Evolutionary conservation across 192 early-diverging fungal species (phyloP).

Genomic region (Rhizoclosmatium sp.): DNA sequence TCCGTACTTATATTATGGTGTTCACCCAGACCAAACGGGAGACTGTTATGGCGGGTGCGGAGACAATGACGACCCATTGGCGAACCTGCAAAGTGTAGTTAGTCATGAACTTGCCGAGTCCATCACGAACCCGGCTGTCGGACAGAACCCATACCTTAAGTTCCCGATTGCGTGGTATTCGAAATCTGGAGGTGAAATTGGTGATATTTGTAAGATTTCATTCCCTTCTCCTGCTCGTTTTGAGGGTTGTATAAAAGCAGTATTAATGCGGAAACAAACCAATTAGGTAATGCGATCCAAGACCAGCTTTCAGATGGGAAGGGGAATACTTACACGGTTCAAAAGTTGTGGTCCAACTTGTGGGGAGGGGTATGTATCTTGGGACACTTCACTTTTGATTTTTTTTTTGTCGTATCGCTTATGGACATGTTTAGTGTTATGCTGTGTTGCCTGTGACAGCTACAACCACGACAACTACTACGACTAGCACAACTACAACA

Average conservation of each 20-base stretch:
- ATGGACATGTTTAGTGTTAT: slow-evolving; percentile 1
- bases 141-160: slow-evolving; percentile 20
- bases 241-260: neutral
- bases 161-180: slow-evolving; percentile 48
- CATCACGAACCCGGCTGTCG: slow-evolving; percentile 41
- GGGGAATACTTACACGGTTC: slow-evolving; percentile 42
- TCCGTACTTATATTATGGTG: slow-evolving; percentile 41
- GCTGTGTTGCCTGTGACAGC: neutral
- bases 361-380: neutral
- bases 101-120: slow-evolving; percentile 47
- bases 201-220: slow-evolving; percentile 35
- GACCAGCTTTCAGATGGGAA: slow-evolving; percentile 27
- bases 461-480: slow-evolving; percentile 35
- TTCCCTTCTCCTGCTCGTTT: neutral
- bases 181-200: slow-evolving; percentile 40
- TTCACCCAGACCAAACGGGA: slow-evolving; percentile 49
- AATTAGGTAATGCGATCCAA: slow-evolving; percentile 35
- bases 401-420: neutral
- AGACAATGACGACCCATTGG: slow-evolving; percentile 26
- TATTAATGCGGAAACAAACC: no score
- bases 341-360: slow-evolving; percentile 41
- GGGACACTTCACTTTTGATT: neutral
- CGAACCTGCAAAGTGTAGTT: slow-evolving; percentile 44
- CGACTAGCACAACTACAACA: slow-evolving; percentile 41
- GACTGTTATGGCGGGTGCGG: slow-evolving; percentile 21